Evolutionary conservation across 768 basidiomycete species (phyloP).

Genomic region (Mycena galericulata): DNA sequence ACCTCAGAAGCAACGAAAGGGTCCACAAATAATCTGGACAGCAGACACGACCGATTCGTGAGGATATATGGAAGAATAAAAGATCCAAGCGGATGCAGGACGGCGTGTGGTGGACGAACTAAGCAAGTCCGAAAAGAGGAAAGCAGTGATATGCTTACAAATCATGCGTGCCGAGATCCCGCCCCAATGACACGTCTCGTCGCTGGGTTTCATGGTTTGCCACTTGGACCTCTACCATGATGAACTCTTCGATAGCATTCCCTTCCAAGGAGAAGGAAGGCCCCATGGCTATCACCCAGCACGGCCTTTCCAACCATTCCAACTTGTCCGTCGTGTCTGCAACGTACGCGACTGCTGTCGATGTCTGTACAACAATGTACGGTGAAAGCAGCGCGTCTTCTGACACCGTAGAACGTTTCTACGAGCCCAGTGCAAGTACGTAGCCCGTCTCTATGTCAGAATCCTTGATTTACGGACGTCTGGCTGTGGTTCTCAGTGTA

Average conservation of each 20-base stretch:
- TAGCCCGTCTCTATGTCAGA: constrained; percentile 30
- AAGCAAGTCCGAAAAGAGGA: not conserved
- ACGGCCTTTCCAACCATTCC: constrained; percentile 38
- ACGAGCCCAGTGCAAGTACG: constrained; percentile 79
- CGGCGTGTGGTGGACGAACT: not conserved
- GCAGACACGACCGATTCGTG: not conserved
- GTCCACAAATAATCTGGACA: too few species aligned
- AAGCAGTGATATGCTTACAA: not conserved
- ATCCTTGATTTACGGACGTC: constrained; percentile 19
- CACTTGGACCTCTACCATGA: not conserved
- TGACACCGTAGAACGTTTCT: constrained; percentile 69
- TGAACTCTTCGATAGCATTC: not conserved
- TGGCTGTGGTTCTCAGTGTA: constrained; percentile 49
- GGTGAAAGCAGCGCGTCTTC: constrained; percentile 65
- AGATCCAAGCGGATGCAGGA: too few species aligned
- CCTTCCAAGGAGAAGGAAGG: constrained; percentile 1
- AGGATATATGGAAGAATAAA: not conserved
- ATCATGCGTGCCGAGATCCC: constrained; percentile 11
- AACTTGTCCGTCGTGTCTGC: constrained; percentile 55
- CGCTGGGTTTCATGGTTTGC: constrained; percentile 16
- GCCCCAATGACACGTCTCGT: constrained; percentile 6
- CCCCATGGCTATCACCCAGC: not conserved
- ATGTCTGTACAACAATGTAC: constrained; percentile 79
- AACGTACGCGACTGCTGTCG: constrained; percentile 67
- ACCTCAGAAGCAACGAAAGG: not conserved